A percentile compares a stretch with the other conserved stretches of the same genome.
These are phyloP conservation scores for Pachysandra terminalis DNA, from an alignment of 164 flowering plant species.

Conservation along the genomic window DNA sequence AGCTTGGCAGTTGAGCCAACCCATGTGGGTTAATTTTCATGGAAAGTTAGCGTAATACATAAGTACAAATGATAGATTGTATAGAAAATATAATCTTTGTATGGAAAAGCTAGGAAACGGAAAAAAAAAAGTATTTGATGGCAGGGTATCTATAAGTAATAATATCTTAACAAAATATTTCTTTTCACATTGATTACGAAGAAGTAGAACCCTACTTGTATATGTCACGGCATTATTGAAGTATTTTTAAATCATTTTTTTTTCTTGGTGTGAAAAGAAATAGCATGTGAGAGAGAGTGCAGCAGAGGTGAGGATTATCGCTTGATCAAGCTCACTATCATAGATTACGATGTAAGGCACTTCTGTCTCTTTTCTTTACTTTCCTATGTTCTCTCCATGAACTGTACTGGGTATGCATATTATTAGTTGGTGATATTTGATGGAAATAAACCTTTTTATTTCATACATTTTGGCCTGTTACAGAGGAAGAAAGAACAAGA, in stretches of 20 bases:
- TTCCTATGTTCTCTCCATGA: neutral
- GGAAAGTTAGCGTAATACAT: too few relatives aligned
- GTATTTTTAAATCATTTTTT: neutral
- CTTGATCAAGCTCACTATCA: conserved; percentile 79
- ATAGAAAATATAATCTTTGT: too few relatives aligned
- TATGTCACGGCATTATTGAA: neutral
- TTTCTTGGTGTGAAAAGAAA: conserved; percentile 32
- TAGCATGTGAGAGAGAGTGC: conserved; percentile 93
- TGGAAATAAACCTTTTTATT: too few relatives aligned
- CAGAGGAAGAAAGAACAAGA: conserved; percentile 64
- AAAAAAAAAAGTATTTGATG: too few relatives aligned
- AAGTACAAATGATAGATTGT: too few relatives aligned
- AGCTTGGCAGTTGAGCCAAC: too few relatives aligned
- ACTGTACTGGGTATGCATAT: neutral
- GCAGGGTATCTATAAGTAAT: too few relatives aligned
- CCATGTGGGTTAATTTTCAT: too few relatives aligned
- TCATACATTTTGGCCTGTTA: conserved; percentile 5
- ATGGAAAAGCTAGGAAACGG: too few relatives aligned
- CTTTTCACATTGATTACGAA: too few relatives aligned
- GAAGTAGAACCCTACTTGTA: neutral
- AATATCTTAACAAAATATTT: too few relatives aligned
- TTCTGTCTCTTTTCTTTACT: neutral
- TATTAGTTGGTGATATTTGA: neutral
- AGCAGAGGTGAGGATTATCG: conserved; percentile 99
- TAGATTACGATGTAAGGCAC: conserved; percentile 62